phyloP scores from a whole-genome alignment of 768 basidiomycete genomes.

The Agaricus subrufescens region DNA sequence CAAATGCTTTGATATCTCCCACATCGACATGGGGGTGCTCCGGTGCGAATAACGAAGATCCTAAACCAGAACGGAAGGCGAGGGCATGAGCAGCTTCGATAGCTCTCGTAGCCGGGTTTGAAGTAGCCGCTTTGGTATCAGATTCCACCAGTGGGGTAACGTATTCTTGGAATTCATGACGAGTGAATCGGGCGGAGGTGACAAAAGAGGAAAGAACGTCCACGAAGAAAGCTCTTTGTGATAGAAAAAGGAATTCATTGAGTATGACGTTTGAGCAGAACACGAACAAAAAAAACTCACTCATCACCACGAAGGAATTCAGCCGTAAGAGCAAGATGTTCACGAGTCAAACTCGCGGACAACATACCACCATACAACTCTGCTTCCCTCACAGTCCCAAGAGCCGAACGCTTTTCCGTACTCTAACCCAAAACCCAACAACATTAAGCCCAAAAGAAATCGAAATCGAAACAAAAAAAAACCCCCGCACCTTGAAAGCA shows the following conservation, averaged over 20 bases:
- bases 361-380: constrained; percentile 93
- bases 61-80: constrained; percentile 94
- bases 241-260: background rate
- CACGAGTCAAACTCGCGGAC: constrained; percentile 77
- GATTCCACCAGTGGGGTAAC: constrained; percentile 66
- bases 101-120: constrained; percentile 63
- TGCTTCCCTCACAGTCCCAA: constrained; percentile 87
- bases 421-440: constrained; percentile 46
- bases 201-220: constrained; percentile 83
- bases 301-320: constrained; percentile 96
- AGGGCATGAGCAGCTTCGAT: constrained; percentile 84
- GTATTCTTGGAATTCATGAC: constrained; percentile 72
- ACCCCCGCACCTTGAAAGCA: constrained; percentile 97
- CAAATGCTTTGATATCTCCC: constrained; percentile 71
- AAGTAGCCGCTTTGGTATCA: constrained; percentile 59
- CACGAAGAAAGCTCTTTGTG: constrained; percentile 77
- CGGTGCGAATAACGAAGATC: constrained; percentile 84
- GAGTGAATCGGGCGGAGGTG: constrained; percentile 76
- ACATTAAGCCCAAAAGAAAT: background rate
- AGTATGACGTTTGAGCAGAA: background rate
- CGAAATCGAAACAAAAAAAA: background rate
- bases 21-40: constrained; percentile 58
- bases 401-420: constrained; percentile 78
- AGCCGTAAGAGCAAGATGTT: constrained; percentile 89
- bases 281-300: constrained; percentile 47